Base-by-base conservation (phyloP, 805 yeast genomes). In the Geotrichum ghanense region DNA sequence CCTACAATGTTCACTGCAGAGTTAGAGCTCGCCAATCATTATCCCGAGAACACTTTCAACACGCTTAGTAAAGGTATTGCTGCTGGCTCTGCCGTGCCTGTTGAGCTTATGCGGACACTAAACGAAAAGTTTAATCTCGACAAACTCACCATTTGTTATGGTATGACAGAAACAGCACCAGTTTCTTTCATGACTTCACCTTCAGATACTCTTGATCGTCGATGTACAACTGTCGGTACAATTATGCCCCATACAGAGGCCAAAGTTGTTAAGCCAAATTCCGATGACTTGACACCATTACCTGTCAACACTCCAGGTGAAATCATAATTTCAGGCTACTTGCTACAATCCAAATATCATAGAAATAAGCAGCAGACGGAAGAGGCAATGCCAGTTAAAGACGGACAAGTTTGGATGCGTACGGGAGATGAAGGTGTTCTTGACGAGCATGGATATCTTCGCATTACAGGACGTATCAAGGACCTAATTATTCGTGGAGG, bases 1-100 rank as follows among this genome's bases (percentile, higher is more conserved):
- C 63, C 63, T 2, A 59, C 63, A n/a, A 59, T 59, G 63, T 59
- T 56, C 43, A 60, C 56, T 6, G 56, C 59, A 3, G 55, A 59
- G 45, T 48, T 59, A 37, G 58, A 54, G 24, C 45, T 49, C 35
- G 53, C 50, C 12, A 47, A 49, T 20, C 48, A 46, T 3, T 43
- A 50, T 35, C 55, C 54, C 3, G 57, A 56, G 6, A 22, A 21
- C 14, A 22, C 23, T 4, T 51, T 57, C 45, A 45, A 54, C 31
- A 50, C 52, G 25, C 54, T 60, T 27, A 48, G 59, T 16, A 59
- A 58, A 2, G 64, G 64, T 14, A 60, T 60, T 19, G 63, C 60
- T 9, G 60, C 63, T 19, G 63, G 63, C 14, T 56, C 64, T 7
- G 48, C 59, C 9, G 55, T 60, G 63, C 63, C 63, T 9, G 47